phyloP scores from a whole-genome alignment of 139 green algal species.

The Micractinium conductrix region DNA sequence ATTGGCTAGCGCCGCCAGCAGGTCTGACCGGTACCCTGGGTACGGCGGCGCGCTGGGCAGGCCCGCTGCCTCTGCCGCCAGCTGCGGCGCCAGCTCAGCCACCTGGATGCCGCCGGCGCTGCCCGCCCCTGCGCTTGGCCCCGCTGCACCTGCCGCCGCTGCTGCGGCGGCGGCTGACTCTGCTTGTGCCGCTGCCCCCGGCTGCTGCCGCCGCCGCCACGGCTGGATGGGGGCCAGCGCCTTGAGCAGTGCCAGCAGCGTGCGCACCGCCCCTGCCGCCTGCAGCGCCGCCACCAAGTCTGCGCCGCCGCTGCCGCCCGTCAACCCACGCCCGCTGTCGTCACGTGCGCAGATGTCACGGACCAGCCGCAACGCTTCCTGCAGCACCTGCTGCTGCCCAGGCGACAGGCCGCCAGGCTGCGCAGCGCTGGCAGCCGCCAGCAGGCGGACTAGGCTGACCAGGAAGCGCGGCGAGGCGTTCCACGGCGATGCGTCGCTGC shows the following conservation, averaged over 20 bases:
- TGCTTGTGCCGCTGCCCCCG: not conserved
- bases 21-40: constrained; percentile 71
- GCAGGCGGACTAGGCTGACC: not conserved
- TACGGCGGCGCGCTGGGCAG: constrained; percentile 53
- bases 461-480: constrained; percentile 14
- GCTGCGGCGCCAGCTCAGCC: constrained; percentile 1
- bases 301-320: constrained; percentile 11
- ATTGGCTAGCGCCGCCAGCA: constrained; percentile 80
- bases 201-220: not conserved
- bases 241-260: constrained; percentile 47
- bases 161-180: not conserved
- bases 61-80: not conserved
- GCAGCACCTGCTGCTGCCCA: constrained; percentile 39
- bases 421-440: not conserved
- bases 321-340: constrained; percentile 31
- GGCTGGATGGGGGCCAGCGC: constrained; percentile 35
- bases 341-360: constrained; percentile 36
- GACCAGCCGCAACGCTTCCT: constrained; percentile 44
- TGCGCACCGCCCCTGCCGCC: not conserved
- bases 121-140: too few relatives aligned
- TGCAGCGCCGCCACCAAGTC: constrained; percentile 23
- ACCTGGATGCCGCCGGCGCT: constrained; percentile 32
- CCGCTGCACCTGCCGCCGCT: constrained; percentile 38
- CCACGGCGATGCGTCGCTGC: not conserved
- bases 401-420: not conserved